Evolutionary conservation across 257 asterid genomes (phyloP).

Genomic region (Gardenia jasminoides): DNA sequence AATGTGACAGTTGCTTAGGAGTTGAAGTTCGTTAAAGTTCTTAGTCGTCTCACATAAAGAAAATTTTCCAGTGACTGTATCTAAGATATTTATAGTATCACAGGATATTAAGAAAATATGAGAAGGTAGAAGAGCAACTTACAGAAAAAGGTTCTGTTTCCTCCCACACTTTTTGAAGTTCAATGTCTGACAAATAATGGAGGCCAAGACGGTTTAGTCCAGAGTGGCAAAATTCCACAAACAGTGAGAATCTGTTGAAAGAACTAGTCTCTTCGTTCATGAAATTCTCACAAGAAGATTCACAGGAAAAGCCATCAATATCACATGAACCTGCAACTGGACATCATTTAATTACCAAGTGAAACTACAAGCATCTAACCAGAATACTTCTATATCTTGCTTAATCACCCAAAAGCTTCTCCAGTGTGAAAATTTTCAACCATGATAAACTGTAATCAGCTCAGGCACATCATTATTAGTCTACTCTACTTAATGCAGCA

Average conservation of each 20-base stretch:
- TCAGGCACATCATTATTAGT: neutral
- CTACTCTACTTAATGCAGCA: neutral
- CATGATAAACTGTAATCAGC: neutral
- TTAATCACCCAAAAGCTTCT: neutral
- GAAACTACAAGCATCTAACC: neutral
- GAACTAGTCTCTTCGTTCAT: constrained; percentile 24
- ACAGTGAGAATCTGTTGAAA: constrained; percentile 46
- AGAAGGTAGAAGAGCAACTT: constrained; percentile 31
- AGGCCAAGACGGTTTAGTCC: constrained; percentile 69
- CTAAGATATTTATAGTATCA: neutral
- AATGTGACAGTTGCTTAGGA: no score
- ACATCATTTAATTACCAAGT: constrained; percentile 8
- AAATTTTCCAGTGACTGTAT: neutral
- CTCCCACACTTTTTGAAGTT: constrained; percentile 56
- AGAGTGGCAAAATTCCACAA: constrained; percentile 62
- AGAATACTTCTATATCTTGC: neutral
- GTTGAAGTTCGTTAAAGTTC: no score
- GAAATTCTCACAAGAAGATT: constrained; percentile 24
- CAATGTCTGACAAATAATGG: constrained; percentile 43
- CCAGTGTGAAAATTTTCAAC: neutral
- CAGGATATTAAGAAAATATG: neutral
- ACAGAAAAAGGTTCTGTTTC: constrained; percentile 61
- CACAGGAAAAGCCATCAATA: constrained; percentile 22
- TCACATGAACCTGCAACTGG: constrained; percentile 45
- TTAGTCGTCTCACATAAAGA: neutral